A percentile compares a stretch with the other conserved stretches of the same genome.
phyloP scores from a whole-genome alignment of 352 stramenopile species.

The Poterioochromonas sp. region DNA sequence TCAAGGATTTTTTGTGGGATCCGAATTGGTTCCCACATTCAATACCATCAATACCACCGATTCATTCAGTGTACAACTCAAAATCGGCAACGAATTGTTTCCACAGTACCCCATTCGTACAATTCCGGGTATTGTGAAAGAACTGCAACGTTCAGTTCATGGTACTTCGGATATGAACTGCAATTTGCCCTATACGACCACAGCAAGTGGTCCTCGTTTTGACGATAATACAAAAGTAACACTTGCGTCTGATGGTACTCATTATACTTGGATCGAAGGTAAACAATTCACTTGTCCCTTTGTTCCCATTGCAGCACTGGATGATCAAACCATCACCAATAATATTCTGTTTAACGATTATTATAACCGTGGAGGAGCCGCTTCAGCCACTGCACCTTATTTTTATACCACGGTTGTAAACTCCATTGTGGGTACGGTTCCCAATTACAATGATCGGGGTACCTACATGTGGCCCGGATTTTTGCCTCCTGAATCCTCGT shows the following conservation, averaged over 20 bases:
- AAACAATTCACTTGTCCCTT: conserved; percentile 31
- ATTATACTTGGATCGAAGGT: conserved; percentile 31
- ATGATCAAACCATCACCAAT: conserved; percentile 31
- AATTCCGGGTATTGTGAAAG: conserved; percentile 30
- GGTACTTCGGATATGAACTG: conserved; percentile 30
- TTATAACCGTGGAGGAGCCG: conserved; percentile 29
- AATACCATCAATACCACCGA: conserved; percentile 30
- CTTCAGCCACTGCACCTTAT: conserved; percentile 29
- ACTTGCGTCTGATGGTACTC: conserved; percentile 29
- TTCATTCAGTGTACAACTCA: conserved; percentile 31
- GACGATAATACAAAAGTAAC: conserved; percentile 31
- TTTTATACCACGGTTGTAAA: conserved; percentile 31
- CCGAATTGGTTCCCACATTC: conserved; percentile 29
- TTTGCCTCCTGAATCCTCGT: conserved; percentile 29
- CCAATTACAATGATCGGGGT: conserved; percentile 30
- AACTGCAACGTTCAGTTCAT: conserved; percentile 30
- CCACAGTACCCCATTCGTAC: conserved; percentile 29
- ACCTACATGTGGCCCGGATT: conserved; percentile 29
- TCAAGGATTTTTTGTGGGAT: conserved; percentile 31
- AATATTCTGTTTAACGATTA: conserved; percentile 32
- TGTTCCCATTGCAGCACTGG: conserved; percentile 29
- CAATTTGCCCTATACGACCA: conserved; percentile 30
- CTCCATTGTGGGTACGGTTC: conserved; percentile 29
- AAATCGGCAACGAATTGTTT: conserved; percentile 31
- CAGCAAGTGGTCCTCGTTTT: conserved; percentile 29